These are phyloP conservation scores for Penicillium herquei DNA, from an alignment of 495 filamentous ascomycete genomes.

Conservation along the genomic window DNA sequence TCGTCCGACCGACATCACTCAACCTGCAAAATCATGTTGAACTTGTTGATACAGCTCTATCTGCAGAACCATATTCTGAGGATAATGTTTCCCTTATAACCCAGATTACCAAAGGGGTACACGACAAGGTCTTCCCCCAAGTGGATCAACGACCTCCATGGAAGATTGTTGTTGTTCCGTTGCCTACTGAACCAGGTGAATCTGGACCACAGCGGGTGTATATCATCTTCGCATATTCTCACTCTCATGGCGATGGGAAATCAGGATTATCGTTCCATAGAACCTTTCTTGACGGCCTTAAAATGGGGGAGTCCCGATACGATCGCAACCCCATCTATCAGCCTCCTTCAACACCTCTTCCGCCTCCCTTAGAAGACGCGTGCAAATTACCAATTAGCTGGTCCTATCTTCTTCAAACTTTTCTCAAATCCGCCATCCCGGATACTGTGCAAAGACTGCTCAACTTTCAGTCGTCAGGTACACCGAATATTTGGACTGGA, in stretches of 20 bases:
- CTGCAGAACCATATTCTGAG: not conserved
- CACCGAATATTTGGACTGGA: not conserved
- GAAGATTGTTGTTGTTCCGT: not conserved
- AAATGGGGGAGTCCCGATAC: not conserved
- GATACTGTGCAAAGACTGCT: not conserved
- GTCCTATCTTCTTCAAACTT: not conserved
- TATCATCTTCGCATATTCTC: constrained; percentile 4
- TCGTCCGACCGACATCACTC: not conserved
- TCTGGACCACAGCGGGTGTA: not conserved
- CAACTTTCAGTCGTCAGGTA: not conserved
- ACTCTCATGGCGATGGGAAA: constrained; percentile 3
- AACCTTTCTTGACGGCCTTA: not conserved
- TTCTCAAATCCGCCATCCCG: not conserved
- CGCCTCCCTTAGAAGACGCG: not conserved
- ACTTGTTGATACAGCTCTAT: not conserved
- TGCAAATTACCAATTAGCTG: constrained; percentile 3
- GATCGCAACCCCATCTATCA: not conserved
- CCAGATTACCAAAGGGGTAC: not conserved
- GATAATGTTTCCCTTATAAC: not conserved
- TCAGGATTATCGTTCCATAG: not conserved
- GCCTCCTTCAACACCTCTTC: constrained; percentile 1
- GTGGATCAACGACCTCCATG: constrained; percentile 1
- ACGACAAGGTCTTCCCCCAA: not conserved
- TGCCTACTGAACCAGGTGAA: not conserved
- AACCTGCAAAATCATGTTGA: not conserved